Percentiles rank a stretch among this genome's conserved stretches.
Evolutionary conservation across 2,329 filamentous ascomycete genomes (phyloP).

Genomic region (Xylogone sp.): DNA sequence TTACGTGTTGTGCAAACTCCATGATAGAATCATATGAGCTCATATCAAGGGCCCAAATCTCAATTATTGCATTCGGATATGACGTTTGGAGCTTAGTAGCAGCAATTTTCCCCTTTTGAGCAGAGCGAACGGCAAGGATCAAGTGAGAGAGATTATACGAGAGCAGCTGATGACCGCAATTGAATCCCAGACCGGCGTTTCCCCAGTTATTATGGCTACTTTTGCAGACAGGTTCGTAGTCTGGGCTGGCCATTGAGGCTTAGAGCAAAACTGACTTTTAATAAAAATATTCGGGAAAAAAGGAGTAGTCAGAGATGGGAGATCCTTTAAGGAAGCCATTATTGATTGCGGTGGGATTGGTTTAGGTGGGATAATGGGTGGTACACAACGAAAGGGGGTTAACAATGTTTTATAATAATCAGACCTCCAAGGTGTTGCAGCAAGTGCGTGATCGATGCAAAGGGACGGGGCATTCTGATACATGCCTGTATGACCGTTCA

Average conservation of each 20-base stretch:
- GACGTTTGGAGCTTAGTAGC: conserved; percentile 27
- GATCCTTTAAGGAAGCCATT: not conserved
- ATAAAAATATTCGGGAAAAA: not conserved
- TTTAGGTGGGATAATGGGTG: no score
- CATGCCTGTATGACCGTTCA: no score
- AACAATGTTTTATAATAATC: no score
- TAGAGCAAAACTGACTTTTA: not conserved
- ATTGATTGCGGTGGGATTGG: no score
- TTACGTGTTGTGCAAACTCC: conserved; percentile 33
- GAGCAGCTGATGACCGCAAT: conserved; percentile 36
- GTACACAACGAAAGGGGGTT: no score
- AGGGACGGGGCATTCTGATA: no score
- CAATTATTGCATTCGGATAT: conserved; percentile 32
- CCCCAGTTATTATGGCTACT: conserved; percentile 44
- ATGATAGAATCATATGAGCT: conserved; percentile 39
- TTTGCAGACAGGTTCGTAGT: conserved; percentile 5
- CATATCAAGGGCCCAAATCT: conserved; percentile 50
- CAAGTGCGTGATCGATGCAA: no score
- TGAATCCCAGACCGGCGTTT: conserved; percentile 44
- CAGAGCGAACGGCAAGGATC: conserved; percentile 43
- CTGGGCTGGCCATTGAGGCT: not conserved
- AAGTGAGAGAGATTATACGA: conserved; percentile 35
- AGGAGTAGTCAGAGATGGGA: not conserved
- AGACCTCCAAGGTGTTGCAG: no score
- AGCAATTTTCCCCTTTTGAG: conserved; percentile 38